Base-by-base conservation (phyloP, 2,329 filamentous ascomycete genomes). In the Fusarium beomiforme region DNA sequence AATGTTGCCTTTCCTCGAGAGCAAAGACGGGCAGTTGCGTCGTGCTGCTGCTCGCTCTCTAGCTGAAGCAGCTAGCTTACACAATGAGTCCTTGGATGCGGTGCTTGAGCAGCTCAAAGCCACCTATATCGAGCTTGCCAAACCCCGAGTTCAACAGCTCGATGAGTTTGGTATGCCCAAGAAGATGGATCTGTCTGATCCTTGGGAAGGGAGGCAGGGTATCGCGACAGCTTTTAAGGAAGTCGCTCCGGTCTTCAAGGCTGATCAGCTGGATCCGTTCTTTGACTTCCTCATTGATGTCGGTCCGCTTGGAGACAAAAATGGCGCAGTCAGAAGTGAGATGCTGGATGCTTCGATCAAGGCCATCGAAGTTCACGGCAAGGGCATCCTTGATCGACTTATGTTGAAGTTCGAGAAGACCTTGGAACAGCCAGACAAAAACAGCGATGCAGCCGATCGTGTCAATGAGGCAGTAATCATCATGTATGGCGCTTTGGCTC, bases 401-500 rank as follows among this genome's bases (percentile, higher is more conserved):
- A 99, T 99, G 95, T 89, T 92, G 76, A 90, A 95, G 17, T 97
- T 98, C 77, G 96, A 99, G 80, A 88, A 87, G 26, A 94, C 93
- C 0, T 85, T 99, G n/a, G 94, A 95, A 78, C 91, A 90, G 5
- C 92, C 94, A 5, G 93, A 96, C 79, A 93, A 92, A 78, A 92
- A 90, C 62, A 94, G 91, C 1, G 90, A 95, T 72, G 89, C 91
- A 58, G 91, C 93, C 21, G 97, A 99, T 80, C 89, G 94, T 65
- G 92, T 98, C 70, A 98, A 98, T 75, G 96, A 99, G 82, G 96
- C 97, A 21, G 95, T 99, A 56, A 95, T 99, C 74, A 96, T 99
- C 75, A 92, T 99, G 79, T 99, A 99, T 76, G 96, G 96, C 79
- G 95, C 97, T 55, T 84, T 99, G 39, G 96, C 95, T 44, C 90